Percentiles rank a stretch among this genome's conserved stretches.
Evolutionary conservation across 306 rosid species (phyloP).

Genomic region (Cucurbita pepo): DNA sequence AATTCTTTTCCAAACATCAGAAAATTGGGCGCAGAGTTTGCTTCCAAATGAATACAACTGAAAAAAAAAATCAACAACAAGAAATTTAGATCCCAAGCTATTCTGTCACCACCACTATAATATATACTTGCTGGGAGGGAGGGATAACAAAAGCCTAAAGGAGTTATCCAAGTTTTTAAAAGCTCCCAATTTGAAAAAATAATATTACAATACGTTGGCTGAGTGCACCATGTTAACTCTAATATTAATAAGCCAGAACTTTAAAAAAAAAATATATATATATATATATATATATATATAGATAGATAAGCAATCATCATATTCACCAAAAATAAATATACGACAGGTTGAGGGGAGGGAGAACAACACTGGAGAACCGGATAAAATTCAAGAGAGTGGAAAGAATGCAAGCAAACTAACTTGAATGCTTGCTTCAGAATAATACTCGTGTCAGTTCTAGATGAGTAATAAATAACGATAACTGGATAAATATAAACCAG

Average conservation of each 20-base stretch:
- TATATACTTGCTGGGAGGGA: not conserved
- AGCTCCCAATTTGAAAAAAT: not conserved
- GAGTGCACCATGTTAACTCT: not conserved
- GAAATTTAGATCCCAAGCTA: not conserved
- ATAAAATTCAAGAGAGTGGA: not conserved
- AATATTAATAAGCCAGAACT: not conserved
- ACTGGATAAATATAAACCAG: not conserved
- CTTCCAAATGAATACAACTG: slow-evolving; percentile 80
- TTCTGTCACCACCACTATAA: not conserved
- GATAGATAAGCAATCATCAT: not conserved
- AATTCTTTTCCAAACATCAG: slow-evolving; percentile 49
- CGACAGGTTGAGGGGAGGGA: not conserved
- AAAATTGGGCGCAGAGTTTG: slow-evolving; percentile 48
- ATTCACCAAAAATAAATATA: not conserved
- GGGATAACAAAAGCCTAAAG: too few relatives aligned
- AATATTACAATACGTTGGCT: not conserved
- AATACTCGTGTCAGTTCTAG: not conserved
- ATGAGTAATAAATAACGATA: not conserved
- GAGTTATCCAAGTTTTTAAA: not conserved
- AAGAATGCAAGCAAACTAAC: not conserved
- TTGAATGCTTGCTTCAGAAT: not conserved
- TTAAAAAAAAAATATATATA: not conserved
- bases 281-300: too few relatives aligned
- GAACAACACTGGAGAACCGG: not conserved
- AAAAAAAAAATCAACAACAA: slow-evolving; percentile 5